These are phyloP conservation scores for Kokia cookei DNA, from an alignment of 441 rosid species.

Conservation along the genomic window DNA sequence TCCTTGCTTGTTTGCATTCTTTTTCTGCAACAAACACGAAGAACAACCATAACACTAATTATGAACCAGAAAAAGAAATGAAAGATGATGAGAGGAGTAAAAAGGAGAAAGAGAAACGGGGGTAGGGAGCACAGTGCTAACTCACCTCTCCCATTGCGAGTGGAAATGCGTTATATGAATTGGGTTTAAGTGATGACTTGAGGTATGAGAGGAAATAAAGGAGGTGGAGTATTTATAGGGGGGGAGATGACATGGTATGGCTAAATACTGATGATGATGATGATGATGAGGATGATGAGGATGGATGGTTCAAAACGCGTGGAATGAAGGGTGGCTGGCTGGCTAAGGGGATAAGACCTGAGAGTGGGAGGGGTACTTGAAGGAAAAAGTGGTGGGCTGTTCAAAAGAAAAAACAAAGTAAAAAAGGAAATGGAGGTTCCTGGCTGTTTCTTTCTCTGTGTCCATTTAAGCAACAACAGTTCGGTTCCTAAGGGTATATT, in stretches of 20 bases:
- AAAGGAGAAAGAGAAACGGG: not conserved
- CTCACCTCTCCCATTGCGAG: conserved; percentile 42
- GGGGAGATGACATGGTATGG: not conserved
- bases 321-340: too few species aligned
- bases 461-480: not conserved
- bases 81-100: not conserved
- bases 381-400: not conserved
- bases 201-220: conserved; percentile 5
- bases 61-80: not conserved
- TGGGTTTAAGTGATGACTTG: conserved; percentile 5
- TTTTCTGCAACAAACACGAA: conserved; percentile 21
- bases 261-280: not conserved
- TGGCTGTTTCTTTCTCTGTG: not conserved
- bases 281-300: too few species aligned
- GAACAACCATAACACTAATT: not conserved
- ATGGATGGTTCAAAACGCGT: not conserved
- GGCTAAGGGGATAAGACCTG: not conserved
- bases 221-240: not conserved
- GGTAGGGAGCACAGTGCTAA: not conserved
- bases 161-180: conserved; percentile 7
- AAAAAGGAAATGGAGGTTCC: not conserved
- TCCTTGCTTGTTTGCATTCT: conserved; percentile 15
- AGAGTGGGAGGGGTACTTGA: not conserved
- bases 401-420: not conserved
- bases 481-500: too few species aligned